Conservation (phyloP, 495 filamentous ascomycete genomes). For the Zalerion maritima region DNA sequence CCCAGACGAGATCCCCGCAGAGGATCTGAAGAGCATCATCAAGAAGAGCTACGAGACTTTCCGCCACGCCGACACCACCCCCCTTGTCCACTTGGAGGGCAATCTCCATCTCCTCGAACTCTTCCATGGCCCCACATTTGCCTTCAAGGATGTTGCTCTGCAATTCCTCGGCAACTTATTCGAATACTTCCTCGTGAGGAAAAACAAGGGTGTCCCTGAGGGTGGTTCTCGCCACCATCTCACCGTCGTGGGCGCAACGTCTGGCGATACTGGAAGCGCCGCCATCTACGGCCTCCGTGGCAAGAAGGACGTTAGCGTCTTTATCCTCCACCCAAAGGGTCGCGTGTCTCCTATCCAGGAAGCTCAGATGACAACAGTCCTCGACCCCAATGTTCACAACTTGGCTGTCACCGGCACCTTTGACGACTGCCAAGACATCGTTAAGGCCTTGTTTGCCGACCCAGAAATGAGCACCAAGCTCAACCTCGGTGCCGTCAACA, state of each 20-base stretch:
- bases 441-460: constrained; percentile 85
- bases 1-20: constrained; percentile 58
- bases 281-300: constrained; percentile 95
- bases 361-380: constrained; percentile 85
- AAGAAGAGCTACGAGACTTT: constrained; percentile 73
- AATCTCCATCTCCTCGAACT: constrained; percentile 79
- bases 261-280: constrained; percentile 86
- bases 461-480: constrained; percentile 54
- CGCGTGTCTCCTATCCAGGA: constrained; percentile 77
- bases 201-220: constrained; percentile 60
- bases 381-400: constrained; percentile 82
- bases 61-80: constrained; percentile 57
- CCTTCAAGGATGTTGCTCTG: constrained; percentile 86
- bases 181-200: constrained; percentile 81
- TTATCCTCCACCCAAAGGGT: constrained; percentile 78
- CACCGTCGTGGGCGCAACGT: constrained; percentile 83
- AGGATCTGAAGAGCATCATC: constrained; percentile 71
- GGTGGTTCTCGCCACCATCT: constrained; percentile 54
- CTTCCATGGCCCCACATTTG: constrained; percentile 93
- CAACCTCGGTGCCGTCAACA: constrained; percentile 76
- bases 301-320: constrained; percentile 88
- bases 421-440: constrained; percentile 92
- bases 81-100: constrained; percentile 52
- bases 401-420: constrained; percentile 76
- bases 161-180: constrained; percentile 92